Evolutionary conservation across 2,329 filamentous ascomycete species (phyloP).

Genomic region (Colletotrichum echinochloae): DNA sequence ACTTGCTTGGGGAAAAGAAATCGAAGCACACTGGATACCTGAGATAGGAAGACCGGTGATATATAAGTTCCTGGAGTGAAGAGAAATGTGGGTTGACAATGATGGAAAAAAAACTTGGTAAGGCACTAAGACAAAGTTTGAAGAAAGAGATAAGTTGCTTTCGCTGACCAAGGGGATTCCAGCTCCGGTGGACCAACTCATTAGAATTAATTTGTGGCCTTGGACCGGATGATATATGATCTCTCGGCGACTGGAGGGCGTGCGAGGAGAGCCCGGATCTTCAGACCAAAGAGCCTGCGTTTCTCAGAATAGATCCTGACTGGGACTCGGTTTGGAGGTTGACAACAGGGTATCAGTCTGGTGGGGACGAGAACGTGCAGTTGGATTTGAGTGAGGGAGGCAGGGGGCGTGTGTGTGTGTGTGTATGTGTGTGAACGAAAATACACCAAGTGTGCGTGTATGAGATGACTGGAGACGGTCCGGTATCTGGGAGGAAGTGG

Average conservation of each 20-base stretch:
- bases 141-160: constrained; percentile 11
- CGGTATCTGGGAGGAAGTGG: constrained; percentile 24
- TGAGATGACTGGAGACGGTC: constrained; percentile 33
- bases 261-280: constrained; percentile 11
- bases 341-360: constrained; percentile 37
- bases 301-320: constrained; percentile 38
- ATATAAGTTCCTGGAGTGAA: constrained; percentile 25
- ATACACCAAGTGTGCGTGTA: constrained; percentile 30
- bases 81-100: constrained; percentile 13
- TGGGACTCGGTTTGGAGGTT: constrained; percentile 11
- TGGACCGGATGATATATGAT: constrained; percentile 39
- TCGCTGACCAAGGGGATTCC: constrained; percentile 38
- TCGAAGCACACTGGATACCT: not conserved
- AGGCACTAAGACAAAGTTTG: constrained; percentile 1
- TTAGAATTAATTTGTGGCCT: constrained; percentile 17
- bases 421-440: constrained; percentile 7
- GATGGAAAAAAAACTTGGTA: not conserved
- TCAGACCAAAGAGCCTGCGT: constrained; percentile 31
- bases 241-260: constrained; percentile 15
- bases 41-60: not conserved
- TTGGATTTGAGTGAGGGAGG: constrained; percentile 5
- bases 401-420: too few relatives aligned
- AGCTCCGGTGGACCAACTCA: constrained; percentile 25
- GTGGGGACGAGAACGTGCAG: constrained; percentile 30
- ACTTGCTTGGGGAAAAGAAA: not conserved